Evolutionary conservation across 2,329 filamentous ascomycete species (phyloP).

Genomic region (Tympanopsis confertula): DNA sequence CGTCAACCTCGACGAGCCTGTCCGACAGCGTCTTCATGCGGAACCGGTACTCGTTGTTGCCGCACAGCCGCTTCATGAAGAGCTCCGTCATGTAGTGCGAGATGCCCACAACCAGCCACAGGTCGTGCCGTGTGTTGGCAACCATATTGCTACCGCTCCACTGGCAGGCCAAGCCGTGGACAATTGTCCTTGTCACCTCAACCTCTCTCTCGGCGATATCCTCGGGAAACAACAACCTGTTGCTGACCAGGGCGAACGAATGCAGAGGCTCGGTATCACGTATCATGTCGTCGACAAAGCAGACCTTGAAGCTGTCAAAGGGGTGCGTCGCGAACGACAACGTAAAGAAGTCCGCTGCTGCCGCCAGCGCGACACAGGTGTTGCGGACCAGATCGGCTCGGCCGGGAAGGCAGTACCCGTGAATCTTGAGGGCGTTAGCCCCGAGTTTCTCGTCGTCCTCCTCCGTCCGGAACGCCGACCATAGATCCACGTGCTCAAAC

Average conservation of each 20-base stretch:
- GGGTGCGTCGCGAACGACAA: conserved; percentile 83
- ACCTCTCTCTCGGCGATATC: conserved; percentile 78
- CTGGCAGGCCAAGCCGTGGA: conserved; percentile 77
- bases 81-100: conserved; percentile 91
- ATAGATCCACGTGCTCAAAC: conserved; percentile 84
- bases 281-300: conserved; percentile 86
- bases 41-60: conserved; percentile 89
- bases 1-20: conserved; percentile 67
- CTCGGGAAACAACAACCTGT: conserved; percentile 70
- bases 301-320: conserved; percentile 82
- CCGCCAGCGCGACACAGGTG: conserved; percentile 73
- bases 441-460: conserved; percentile 87
- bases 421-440: conserved; percentile 74
- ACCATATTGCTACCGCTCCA: conserved; percentile 95
- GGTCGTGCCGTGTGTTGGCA: conserved; percentile 67
- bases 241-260: conserved; percentile 79
- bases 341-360: conserved; percentile 82
- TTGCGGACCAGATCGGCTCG: conserved; percentile 73
- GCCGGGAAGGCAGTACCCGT: conserved; percentile 82
- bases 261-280: conserved; percentile 67
- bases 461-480: conserved; percentile 76
- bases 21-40: conserved; percentile 79
- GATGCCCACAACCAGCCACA: conserved; percentile 81
- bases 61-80: conserved; percentile 81
- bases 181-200: conserved; percentile 66